These are phyloP conservation scores for Dalbergia oliveri DNA, from an alignment of 306 rosid genomes.

Conservation along the genomic window DNA sequence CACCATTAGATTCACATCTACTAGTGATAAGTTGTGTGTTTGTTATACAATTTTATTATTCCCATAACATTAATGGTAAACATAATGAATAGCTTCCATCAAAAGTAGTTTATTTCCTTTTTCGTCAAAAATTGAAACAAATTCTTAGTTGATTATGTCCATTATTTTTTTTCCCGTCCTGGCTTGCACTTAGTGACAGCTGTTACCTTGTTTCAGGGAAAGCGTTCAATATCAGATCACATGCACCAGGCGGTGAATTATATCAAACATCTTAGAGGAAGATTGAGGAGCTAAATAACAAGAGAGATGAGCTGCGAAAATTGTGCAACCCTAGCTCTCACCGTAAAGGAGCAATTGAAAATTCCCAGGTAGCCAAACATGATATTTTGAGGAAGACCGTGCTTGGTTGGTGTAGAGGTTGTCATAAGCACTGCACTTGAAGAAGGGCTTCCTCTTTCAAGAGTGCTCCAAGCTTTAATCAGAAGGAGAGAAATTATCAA, in stretches of 20 bases:
- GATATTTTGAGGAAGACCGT: conserved; percentile 35
- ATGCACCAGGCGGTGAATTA: conserved; percentile 52
- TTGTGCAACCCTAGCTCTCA: background rate
- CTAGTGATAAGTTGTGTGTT: too few relatives aligned
- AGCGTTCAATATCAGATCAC: conserved; percentile 62
- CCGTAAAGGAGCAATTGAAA: background rate
- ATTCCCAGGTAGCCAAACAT: background rate
- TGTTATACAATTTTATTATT: too few relatives aligned
- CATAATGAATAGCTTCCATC: too few relatives aligned
- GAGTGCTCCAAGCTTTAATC: conserved; percentile 41
- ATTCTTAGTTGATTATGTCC: background rate
- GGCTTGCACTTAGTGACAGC: background rate
- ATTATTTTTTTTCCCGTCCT: background rate
- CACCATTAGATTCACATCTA: too few relatives aligned
- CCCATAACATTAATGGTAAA: too few relatives aligned
- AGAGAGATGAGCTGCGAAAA: conserved; percentile 51
- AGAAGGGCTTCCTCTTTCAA: conserved; percentile 52
- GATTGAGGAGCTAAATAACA: conserved; percentile 39
- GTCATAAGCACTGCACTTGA: conserved; percentile 42
- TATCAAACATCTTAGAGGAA: conserved; percentile 49
- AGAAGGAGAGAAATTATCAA: conserved; percentile 47
- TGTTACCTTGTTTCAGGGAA: conserved; percentile 50
- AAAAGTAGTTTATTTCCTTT: too few relatives aligned
- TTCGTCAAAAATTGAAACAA: too few relatives aligned
- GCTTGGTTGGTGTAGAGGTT: conserved; percentile 50